A percentile compares a stretch with the other conserved stretches of the same genome.
Conservation (phyloP, 169 alveolate species). For the Cryptosporidium tyzzeri region DNA sequence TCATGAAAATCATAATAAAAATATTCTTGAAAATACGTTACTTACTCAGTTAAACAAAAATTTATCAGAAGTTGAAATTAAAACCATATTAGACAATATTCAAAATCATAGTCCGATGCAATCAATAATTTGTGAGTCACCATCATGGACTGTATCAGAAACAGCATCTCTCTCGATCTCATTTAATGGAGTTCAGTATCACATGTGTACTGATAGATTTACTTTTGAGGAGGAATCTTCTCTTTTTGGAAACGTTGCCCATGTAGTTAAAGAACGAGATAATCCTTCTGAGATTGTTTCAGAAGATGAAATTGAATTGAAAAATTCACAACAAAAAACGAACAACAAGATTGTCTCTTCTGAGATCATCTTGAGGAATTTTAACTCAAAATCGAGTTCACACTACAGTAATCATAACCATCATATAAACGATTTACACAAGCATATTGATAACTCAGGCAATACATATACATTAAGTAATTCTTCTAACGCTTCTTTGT, state of each 20-base stretch:
- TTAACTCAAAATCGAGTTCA: conserved; percentile 2
- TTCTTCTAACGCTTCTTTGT: conserved; percentile 53
- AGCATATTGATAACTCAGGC: conserved; percentile 48
- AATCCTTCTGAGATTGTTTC: conserved; percentile 48
- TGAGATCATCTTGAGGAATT: conserved; percentile 4
- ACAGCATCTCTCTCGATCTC: conserved; percentile 66
- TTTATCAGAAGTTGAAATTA: conserved; percentile 6
- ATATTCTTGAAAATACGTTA: neutral
- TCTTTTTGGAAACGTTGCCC: conserved; percentile 72
- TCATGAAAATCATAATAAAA: neutral
- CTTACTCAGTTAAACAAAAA: neutral
- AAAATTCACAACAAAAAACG: neutral
- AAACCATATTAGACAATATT: neutral
- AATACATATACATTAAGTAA: conserved; percentile 58
- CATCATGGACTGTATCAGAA: conserved; percentile 74
- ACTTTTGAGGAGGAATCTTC: conserved; percentile 66
- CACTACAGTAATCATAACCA: neutral
- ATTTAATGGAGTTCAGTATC: conserved; percentile 73
- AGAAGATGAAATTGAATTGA: conserved; percentile 5
- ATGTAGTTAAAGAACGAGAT: conserved; percentile 73
- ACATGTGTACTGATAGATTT: conserved; percentile 28
- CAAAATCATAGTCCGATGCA: conserved; percentile 28
- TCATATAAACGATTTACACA: conserved; percentile 14
- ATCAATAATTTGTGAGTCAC: conserved; percentile 66
- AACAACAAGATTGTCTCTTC: neutral